These are phyloP conservation scores for Aspergillus asperescens DNA, from an alignment of 495 filamentous ascomycete genomes.

Conservation along the genomic window DNA sequence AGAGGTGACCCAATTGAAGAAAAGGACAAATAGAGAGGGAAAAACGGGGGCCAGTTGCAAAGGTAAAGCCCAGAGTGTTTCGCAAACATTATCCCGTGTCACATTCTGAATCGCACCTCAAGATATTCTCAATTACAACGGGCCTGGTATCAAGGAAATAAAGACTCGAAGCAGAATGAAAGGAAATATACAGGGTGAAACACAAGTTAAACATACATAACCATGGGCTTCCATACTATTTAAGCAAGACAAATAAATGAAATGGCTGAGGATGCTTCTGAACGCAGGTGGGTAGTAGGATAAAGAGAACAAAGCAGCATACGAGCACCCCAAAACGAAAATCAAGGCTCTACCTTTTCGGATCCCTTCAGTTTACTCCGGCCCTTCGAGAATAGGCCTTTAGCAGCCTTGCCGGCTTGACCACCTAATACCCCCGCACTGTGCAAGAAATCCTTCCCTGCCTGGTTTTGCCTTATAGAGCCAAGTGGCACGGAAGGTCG, in stretches of 20 bases:
- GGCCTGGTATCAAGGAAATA: slow-evolving; percentile 23
- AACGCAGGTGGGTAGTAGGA: slow-evolving; percentile 1
- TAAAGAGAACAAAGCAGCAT: background rate
- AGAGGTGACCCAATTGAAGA: slow-evolving; percentile 26
- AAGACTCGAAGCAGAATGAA: slow-evolving; percentile 2
- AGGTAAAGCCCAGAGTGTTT: background rate
- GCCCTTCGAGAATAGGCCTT: slow-evolving; percentile 81
- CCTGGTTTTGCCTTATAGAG: slow-evolving; percentile 33
- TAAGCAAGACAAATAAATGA: slow-evolving; percentile 13
- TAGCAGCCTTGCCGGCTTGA: slow-evolving; percentile 69
- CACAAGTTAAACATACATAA: background rate
- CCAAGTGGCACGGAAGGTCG: slow-evolving; percentile 36
- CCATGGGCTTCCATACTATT: background rate
- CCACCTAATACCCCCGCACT: slow-evolving; percentile 67
- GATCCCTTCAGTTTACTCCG: slow-evolving; percentile 66
- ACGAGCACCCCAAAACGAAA: slow-evolving; percentile 28
- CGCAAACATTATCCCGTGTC: slow-evolving; percentile 28
- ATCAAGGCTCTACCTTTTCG: slow-evolving; percentile 77
- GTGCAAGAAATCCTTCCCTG: slow-evolving; percentile 80
- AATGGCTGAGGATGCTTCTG: slow-evolving; percentile 21
- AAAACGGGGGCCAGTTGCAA: background rate
- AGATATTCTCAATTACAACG: slow-evolving; percentile 34
- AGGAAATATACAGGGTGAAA: slow-evolving; percentile 24
- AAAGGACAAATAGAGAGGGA: background rate
- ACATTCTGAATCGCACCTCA: slow-evolving; percentile 30